Conservation (phyloP, 352 stramenopile genomes). For the Peronospora farinosa region DNA sequence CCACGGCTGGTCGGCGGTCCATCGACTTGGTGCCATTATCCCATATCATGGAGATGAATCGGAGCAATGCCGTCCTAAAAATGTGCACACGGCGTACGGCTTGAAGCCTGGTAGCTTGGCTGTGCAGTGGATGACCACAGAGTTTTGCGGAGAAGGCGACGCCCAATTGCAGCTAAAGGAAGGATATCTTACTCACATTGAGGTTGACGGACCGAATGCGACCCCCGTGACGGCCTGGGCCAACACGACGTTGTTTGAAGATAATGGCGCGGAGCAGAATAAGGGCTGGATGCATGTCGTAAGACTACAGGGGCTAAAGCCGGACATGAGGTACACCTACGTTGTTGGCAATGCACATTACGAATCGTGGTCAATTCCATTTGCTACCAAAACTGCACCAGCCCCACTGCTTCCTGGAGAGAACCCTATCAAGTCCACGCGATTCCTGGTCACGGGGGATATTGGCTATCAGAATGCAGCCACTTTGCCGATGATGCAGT, state of each 20-base stretch:
- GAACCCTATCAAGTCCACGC: slow-evolving; percentile 34
- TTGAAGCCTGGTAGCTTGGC: slow-evolving; percentile 47
- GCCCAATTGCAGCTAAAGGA: slow-evolving; percentile 51
- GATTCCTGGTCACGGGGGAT: slow-evolving; percentile 78
- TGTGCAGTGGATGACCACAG: slow-evolving; percentile 75
- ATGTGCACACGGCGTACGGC: slow-evolving; percentile 78
- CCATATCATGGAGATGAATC: slow-evolving; percentile 36
- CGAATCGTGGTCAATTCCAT: slow-evolving; percentile 70
- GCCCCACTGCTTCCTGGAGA: slow-evolving; percentile 14
- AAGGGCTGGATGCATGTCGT: slow-evolving; percentile 68
- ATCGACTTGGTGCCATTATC: slow-evolving; percentile 52
- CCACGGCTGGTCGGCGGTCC: slow-evolving; percentile 71
- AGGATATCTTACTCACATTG: slow-evolving; percentile 48
- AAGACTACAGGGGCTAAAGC: slow-evolving; percentile 49
- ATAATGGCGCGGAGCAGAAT: slow-evolving; percentile 49
- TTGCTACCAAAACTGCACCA: slow-evolving; percentile 66
- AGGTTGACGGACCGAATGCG: slow-evolving; percentile 21
- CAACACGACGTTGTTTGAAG: slow-evolving; percentile 60
- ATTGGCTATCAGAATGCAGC: slow-evolving; percentile 87
- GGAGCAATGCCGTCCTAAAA: slow-evolving; percentile 61
- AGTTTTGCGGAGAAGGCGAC: slow-evolving; percentile 41
- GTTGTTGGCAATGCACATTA: slow-evolving; percentile 73
- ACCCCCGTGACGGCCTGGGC: slow-evolving; percentile 41
- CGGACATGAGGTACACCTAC: slow-evolving; percentile 73
- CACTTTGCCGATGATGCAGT: slow-evolving; percentile 85